Evolutionary conservation across 2,329 filamentous ascomycete species (phyloP).

Genomic region (Byssothecium circinans): DNA sequence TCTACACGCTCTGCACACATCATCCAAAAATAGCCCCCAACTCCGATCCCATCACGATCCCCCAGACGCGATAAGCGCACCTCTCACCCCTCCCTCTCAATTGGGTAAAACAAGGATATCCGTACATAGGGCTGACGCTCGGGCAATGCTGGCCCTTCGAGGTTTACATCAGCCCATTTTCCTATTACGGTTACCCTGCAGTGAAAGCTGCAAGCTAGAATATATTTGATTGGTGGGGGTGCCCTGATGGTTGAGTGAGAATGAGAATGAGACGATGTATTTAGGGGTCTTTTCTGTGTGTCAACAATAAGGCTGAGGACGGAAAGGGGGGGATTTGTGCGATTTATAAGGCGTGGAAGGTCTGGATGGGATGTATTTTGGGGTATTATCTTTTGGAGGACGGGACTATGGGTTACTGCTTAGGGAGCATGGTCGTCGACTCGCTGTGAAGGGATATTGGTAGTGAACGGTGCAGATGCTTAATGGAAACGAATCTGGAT

Average conservation of each 20-base stretch:
- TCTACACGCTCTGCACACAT: conserved; percentile 3
- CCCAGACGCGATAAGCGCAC: conserved; percentile 13
- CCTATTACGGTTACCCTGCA: not conserved
- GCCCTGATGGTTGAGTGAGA: too few species aligned
- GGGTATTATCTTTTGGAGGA: not conserved
- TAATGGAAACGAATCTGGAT: too few species aligned
- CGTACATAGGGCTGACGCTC: conserved; percentile 3
- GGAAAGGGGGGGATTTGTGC: conserved; percentile 3
- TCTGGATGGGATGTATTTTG: conserved; percentile 12
- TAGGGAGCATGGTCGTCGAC: too few species aligned
- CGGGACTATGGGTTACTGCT: not conserved
- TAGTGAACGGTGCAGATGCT: too few species aligned
- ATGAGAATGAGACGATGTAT: not conserved
- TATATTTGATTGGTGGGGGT: not conserved
- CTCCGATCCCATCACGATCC: not conserved
- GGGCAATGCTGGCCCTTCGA: conserved; percentile 8
- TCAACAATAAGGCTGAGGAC: not conserved
- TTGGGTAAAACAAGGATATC: too few species aligned
- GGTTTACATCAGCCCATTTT: conserved; percentile 11
- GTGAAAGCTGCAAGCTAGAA: conserved; percentile 1
- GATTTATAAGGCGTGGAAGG: conserved; percentile 2
- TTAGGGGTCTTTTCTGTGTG: not conserved
- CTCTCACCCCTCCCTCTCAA: not conserved
- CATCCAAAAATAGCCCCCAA: conserved; percentile 9
- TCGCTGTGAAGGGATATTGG: too few species aligned